Conservation (phyloP, 768 basidiomycete species). For the Megacollybia marginata region DNA sequence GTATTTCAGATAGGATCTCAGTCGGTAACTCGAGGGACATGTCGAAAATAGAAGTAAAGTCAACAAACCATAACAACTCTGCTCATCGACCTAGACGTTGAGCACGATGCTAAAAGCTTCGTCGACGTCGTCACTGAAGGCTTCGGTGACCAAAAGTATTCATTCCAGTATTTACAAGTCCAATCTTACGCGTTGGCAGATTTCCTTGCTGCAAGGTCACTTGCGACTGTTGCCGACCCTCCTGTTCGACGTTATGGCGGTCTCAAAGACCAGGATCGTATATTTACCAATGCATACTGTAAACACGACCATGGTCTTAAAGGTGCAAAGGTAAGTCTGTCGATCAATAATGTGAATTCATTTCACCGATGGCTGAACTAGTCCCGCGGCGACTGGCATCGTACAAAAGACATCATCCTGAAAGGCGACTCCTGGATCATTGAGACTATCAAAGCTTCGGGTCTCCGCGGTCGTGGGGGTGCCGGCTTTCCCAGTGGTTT, state of each 20-base stretch:
- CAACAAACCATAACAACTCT: no score
- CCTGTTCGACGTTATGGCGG: slow-evolving; percentile 91
- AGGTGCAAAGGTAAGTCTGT: slow-evolving; percentile 68
- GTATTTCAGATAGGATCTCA: no score
- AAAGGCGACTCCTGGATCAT: slow-evolving; percentile 99
- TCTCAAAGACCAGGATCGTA: slow-evolving; percentile 89
- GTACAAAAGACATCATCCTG: slow-evolving; percentile 89
- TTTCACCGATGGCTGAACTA: slow-evolving; percentile 18
- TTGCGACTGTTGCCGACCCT: slow-evolving; percentile 77
- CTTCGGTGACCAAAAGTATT: no score
- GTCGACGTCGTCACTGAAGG: no score
- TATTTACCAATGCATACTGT: slow-evolving; percentile 88
- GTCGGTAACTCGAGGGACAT: no score
- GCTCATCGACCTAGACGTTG: no score
- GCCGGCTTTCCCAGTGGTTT: slow-evolving; percentile 95
- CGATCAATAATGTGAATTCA: not conserved
- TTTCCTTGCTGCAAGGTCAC: slow-evolving; percentile 20
- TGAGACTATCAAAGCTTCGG: slow-evolving; percentile 91
- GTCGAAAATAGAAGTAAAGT: no score
- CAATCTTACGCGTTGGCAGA: no score
- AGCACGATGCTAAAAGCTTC: no score
- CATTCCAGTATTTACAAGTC: no score
- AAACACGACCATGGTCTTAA: slow-evolving; percentile 90
- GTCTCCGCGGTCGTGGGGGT: slow-evolving; percentile 90
- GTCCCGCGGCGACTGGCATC: slow-evolving; percentile 97